phyloP scores from a whole-genome alignment of 768 basidiomycete genomes.

The Piloderma croceum region DNA sequence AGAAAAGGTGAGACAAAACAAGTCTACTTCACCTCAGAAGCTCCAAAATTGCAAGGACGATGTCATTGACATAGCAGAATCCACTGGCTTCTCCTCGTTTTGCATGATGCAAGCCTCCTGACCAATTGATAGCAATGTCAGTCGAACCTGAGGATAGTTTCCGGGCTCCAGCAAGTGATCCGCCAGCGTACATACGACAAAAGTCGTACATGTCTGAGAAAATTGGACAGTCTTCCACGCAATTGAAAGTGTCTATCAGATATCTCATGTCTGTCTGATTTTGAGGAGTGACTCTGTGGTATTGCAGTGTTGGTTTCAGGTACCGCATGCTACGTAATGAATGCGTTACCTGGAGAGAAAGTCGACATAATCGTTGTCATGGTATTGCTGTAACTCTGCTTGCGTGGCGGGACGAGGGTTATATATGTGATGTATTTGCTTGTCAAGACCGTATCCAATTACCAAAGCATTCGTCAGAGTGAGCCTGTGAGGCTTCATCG shows the following conservation, averaged over 20 bases:
- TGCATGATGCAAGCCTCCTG: conserved; percentile 95
- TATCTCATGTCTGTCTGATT: conserved; percentile 63
- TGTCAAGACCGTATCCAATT: conserved; percentile 92
- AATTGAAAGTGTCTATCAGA: conserved; percentile 84
- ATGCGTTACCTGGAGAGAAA: conserved; percentile 77
- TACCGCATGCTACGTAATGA: neutral
- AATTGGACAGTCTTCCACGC: conserved; percentile 95
- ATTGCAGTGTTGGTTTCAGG: conserved; percentile 1
- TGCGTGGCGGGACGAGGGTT: conserved; percentile 85
- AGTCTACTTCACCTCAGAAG: conserved; percentile 60
- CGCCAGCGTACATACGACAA: conserved; percentile 91
- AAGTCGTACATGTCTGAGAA: conserved; percentile 95
- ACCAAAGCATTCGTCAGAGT: conserved; percentile 94
- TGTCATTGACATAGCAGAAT: conserved; percentile 98
- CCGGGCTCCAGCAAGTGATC: conserved; percentile 83
- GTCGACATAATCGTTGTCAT: conserved; percentile 93
- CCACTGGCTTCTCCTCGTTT: conserved; percentile 98
- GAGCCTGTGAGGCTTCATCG: conserved; percentile 97
- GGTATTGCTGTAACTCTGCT: conserved; percentile 85
- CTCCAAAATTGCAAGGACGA: conserved; percentile 90
- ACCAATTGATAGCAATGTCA: conserved; percentile 99
- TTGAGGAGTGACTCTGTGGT: conserved; percentile 74
- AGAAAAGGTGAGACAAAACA: neutral
- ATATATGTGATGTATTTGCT: conserved; percentile 89
- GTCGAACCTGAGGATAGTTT: conserved; percentile 80